phyloP scores from a whole-genome alignment of 495 filamentous ascomycete genomes.

The Parathielavia appendiculata region DNA sequence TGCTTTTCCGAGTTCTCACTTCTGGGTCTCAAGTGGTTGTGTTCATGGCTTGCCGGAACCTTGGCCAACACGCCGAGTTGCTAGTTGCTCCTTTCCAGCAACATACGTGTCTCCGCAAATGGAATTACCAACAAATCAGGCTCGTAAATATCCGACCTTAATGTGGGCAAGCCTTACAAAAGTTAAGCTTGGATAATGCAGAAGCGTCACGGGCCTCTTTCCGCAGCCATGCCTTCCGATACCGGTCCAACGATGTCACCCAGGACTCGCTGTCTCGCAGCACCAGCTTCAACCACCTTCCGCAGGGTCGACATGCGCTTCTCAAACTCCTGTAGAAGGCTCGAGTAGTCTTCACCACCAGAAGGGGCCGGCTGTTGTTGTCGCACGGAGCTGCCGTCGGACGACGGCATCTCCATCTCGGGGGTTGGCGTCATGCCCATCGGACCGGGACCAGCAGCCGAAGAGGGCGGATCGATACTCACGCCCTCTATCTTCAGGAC shows the following conservation, averaged over 20 bases:
- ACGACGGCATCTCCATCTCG: conserved; percentile 29
- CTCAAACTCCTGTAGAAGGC: conserved; percentile 63
- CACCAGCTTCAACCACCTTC: conserved; percentile 44
- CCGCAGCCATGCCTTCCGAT: background rate
- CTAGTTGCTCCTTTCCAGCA: too few relatives aligned
- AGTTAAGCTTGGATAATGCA: too few relatives aligned
- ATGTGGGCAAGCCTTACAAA: too few relatives aligned
- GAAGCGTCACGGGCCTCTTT: background rate
- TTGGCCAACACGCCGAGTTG: too few relatives aligned
- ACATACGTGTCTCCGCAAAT: too few relatives aligned
- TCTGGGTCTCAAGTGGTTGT: too few relatives aligned
- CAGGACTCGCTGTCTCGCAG: conserved; percentile 34
- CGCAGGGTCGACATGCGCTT: conserved; percentile 53
- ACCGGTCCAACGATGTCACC: background rate
- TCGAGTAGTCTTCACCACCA: conserved; percentile 40
- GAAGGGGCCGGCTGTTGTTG: background rate
- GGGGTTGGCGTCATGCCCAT: conserved; percentile 24
- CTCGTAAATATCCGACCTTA: too few relatives aligned
- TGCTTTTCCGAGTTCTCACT: background rate
- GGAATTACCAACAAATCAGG: background rate
- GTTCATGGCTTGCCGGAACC: too few relatives aligned
- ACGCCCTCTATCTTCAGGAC: conserved; percentile 67
- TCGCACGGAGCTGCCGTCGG: conserved; percentile 31
- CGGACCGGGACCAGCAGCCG: background rate
- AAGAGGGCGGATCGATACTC: conserved; percentile 31